These are phyloP conservation scores for Elsinoe perseae DNA, from an alignment of 2,329 filamentous ascomycete species.

Conservation along the genomic window DNA sequence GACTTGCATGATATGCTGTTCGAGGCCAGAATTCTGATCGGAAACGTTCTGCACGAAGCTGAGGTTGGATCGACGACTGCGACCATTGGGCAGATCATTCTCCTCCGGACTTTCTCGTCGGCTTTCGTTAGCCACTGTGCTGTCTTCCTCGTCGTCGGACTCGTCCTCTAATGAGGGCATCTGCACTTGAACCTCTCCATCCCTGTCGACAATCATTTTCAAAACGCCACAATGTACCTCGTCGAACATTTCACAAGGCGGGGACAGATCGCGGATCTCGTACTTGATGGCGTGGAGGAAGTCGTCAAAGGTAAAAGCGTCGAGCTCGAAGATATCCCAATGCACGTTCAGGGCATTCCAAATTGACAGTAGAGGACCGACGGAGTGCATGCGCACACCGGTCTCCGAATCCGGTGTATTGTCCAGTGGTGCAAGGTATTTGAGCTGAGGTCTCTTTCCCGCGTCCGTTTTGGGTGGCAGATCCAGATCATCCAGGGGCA, in stretches of 20 bases:
- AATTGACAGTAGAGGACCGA: constrained; percentile 78
- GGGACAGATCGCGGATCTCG: constrained; percentile 52
- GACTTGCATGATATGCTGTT: constrained; percentile 21
- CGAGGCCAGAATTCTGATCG: constrained; percentile 11
- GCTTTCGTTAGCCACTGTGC: constrained; percentile 52
- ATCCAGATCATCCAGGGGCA: constrained; percentile 90
- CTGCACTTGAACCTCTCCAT: constrained; percentile 71
- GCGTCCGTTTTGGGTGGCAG: constrained; percentile 59
- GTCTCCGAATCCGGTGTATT: constrained; percentile 33
- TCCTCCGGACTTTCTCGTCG: constrained; percentile 49
- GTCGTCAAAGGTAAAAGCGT: constrained; percentile 97
- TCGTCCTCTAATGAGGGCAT: constrained; percentile 70
- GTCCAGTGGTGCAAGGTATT: constrained; percentile 51
- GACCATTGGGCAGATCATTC: constrained; percentile 52
- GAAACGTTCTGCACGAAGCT: constrained; percentile 12
- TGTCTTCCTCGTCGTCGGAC: constrained; percentile 59
- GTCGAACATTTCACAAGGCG: constrained; percentile 74
- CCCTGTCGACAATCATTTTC: constrained; percentile 72
- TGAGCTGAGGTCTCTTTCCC: constrained; percentile 62
- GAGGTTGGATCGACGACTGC: constrained; percentile 48
- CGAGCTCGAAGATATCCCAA: constrained; percentile 84
- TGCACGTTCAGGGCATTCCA: constrained; percentile 99
- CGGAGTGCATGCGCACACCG: constrained; percentile 70
- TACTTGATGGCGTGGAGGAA: constrained; percentile 82
- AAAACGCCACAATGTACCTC: constrained; percentile 89